These are phyloP conservation scores for Monosporascus sp. DNA, from an alignment of 2,329 filamentous ascomycete genomes.

Conservation along the genomic window DNA sequence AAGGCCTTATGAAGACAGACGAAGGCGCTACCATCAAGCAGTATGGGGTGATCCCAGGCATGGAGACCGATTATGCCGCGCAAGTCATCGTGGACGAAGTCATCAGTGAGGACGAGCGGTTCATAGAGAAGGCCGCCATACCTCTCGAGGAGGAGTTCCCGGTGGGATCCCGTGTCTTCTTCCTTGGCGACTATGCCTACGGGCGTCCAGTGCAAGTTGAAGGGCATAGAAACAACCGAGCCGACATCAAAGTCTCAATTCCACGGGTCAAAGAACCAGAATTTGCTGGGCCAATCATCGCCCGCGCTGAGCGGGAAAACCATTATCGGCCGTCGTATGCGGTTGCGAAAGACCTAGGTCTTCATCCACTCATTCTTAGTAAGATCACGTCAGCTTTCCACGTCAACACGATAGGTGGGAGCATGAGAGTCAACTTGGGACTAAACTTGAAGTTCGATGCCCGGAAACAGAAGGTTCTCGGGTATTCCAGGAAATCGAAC, in stretches of 20 bases:
- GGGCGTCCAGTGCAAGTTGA: slow-evolving; percentile 83
- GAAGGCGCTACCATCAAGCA: slow-evolving; percentile 89
- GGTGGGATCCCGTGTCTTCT: slow-evolving; percentile 76
- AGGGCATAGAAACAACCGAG: slow-evolving; percentile 67
- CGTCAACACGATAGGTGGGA: slow-evolving; percentile 68
- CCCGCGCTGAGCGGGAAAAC: slow-evolving; percentile 61
- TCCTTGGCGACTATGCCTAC: slow-evolving; percentile 89
- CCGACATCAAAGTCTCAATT: slow-evolving; percentile 72
- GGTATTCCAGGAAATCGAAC: slow-evolving; percentile 81
- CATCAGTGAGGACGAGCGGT: slow-evolving; percentile 84
- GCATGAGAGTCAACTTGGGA: slow-evolving; percentile 77
- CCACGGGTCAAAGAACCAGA: slow-evolving; percentile 70
- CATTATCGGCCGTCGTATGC: slow-evolving; percentile 82
- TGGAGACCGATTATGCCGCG: slow-evolving; percentile 85
- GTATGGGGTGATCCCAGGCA: slow-evolving; percentile 77
- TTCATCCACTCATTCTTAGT: slow-evolving; percentile 84
- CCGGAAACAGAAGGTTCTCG: slow-evolving; percentile 90
- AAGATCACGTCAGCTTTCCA: slow-evolving; percentile 95
- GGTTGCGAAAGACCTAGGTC: slow-evolving; percentile 74
- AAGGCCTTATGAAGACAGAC: slow-evolving; percentile 84
- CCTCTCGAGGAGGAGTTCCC: slow-evolving; percentile 92
- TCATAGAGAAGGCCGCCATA: slow-evolving; percentile 82
- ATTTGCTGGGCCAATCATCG: slow-evolving; percentile 72
- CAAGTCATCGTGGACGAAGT: slow-evolving; percentile 89
- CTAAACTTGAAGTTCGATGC: slow-evolving; percentile 96